These are phyloP conservation scores for Diplotaxis tenuifolia DNA, from an alignment of 345 rosid species.

Conservation along the genomic window DNA sequence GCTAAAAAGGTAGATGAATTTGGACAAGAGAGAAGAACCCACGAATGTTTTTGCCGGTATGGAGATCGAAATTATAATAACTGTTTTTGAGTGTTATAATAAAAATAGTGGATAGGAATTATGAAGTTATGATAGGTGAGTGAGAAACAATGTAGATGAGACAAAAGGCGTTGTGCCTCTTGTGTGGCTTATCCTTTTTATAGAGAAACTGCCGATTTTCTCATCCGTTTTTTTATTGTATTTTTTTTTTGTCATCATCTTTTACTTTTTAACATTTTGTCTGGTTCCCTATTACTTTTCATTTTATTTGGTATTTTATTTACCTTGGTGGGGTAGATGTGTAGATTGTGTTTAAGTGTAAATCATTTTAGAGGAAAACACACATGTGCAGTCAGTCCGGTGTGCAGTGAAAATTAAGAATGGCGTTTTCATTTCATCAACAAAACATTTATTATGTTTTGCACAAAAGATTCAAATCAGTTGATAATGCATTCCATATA, in stretches of 20 bases:
- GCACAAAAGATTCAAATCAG: neutral
- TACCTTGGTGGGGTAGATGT: neutral
- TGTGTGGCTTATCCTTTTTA: conserved; percentile 31
- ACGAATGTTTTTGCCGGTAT: conserved; percentile 2
- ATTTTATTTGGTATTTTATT: neutral
- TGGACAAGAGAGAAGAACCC: conserved; percentile 1
- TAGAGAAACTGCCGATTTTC: conserved; percentile 9
- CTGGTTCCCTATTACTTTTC: neutral
- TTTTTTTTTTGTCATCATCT: neutral
- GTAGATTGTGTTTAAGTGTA: too few relatives aligned
- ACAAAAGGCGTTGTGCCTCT: conserved; percentile 27
- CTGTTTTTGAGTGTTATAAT: conserved; percentile 1
- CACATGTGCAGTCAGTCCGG: too few relatives aligned
- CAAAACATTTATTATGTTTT: neutral
- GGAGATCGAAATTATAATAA: conserved; percentile 1
- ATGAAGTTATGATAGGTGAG: conserved; percentile 14
- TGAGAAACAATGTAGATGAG: neutral
- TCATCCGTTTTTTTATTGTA: neutral
- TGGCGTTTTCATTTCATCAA: neutral
- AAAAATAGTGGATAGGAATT: conserved; percentile 15
- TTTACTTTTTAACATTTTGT: neutral
- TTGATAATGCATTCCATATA: neutral
- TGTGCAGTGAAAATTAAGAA: neutral
- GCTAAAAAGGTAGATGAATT: neutral
- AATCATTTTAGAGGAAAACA: neutral